Evolutionary conservation across 1,284 basidiomycete species (phyloP), one percentile per base, ranked within the genome.

Genomic region (Sporisorium iseilematis-ciliati): DNA sequence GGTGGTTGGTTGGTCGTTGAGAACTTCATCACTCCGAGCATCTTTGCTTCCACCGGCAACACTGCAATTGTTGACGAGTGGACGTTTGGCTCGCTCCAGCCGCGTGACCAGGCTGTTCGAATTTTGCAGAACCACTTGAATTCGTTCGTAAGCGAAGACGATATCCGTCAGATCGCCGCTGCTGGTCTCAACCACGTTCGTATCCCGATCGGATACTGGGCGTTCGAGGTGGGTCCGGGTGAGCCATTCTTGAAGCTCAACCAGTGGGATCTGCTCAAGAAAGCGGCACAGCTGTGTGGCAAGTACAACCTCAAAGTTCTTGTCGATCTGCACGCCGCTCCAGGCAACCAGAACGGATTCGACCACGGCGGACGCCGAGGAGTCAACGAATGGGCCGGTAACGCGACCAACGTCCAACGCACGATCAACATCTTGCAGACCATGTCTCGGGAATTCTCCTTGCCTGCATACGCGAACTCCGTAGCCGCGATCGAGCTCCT

Each of bases 191-290:
- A 93, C 84, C 92, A 93, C 84, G 92, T 94, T 67, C 90, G 94
- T 41, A 87, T 97, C 42, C 94, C 94, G 3, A 92, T 97, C 71
- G 93, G 93, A 23, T 94, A 91, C 85, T 97, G 95, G 95, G 94
- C 94, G 1, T 94, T 93, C 77, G 92, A 95, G 57, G 90, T 92
- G 23, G 89, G 89, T 18, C 87, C 87, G 4, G 93, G 91, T 10
- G 93, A 96, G 81, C 94, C 93, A 0, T 97, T 90, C 86, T 90
- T 94, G 72, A 90, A 91, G 87, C 92, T 93, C 20, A 92, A 93
- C 84, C 93, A 92, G 86, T 77, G 70, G 62, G 79, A 79, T 38
- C 87, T 88, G 81, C 86, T 89, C 26, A 86, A 87, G 68, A 80
- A 85, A 56, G 94, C 93, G 0, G 89, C 93, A 45, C 86, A 84